A percentile compares a stretch with the other conserved stretches of the same genome.
These are phyloP conservation scores for Colletotrichum siamense DNA, from an alignment of 2,329 filamentous ascomycete genomes.

Conservation along the genomic window DNA sequence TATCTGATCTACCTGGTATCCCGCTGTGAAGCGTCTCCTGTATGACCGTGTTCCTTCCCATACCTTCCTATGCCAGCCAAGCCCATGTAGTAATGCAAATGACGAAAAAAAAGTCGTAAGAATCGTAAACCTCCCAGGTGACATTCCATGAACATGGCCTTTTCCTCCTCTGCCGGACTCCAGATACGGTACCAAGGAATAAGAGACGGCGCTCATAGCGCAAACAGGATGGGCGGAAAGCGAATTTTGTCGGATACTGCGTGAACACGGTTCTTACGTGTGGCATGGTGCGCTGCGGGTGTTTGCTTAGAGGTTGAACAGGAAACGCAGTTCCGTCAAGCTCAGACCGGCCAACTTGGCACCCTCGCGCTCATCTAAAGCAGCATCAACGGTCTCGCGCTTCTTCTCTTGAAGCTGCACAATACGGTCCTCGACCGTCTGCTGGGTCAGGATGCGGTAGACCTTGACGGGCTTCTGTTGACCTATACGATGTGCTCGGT, in stretches of 20 bases:
- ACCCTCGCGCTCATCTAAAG: slow-evolving; percentile 77
- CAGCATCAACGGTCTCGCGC: slow-evolving; percentile 75
- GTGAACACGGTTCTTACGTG: neutral
- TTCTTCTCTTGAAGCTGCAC: slow-evolving; percentile 80
- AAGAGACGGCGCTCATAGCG: neutral
- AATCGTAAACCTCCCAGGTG: neutral
- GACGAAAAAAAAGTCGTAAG: neutral
- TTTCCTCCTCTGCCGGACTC: neutral
- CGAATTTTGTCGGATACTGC: neutral
- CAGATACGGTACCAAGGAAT: neutral
- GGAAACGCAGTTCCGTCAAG: slow-evolving; percentile 69
- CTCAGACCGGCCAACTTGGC: slow-evolving; percentile 71
- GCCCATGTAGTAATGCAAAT: neutral
- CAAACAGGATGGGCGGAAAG: neutral
- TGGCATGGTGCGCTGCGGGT: neutral
- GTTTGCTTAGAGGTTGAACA: slow-evolving; percentile 54
- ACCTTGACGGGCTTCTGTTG: slow-evolving; percentile 77
- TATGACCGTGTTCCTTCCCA: neutral
- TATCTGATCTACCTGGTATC: neutral
- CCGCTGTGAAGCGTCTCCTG: slow-evolving; percentile 13
- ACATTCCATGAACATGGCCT: neutral
- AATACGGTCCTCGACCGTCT: slow-evolving; percentile 89
- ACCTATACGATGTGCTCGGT: slow-evolving; percentile 87
- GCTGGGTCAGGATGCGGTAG: slow-evolving; percentile 77
- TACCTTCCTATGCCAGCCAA: neutral